Percentiles rank a stretch among this genome's conserved stretches.
Evolutionary conservation across 176 grass and related monocot species (phyloP).

Genomic region (Oryza officinalis): DNA sequence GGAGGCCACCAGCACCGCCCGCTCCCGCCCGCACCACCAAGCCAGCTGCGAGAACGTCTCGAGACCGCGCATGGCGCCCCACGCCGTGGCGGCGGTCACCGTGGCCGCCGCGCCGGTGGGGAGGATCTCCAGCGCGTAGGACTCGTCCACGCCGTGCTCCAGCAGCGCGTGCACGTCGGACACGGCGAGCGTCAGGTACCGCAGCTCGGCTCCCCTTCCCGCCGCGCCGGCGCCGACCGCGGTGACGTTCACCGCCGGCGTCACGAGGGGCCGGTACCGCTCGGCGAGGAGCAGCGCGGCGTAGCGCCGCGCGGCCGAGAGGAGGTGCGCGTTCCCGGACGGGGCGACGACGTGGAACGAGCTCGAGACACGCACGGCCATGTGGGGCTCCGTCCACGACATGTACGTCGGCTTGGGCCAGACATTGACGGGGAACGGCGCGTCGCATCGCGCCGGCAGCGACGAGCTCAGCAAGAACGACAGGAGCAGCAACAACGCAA

Average conservation of each 20-base stretch:
- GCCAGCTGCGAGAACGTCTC: conserved; percentile 86
- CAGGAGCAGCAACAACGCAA: not conserved
- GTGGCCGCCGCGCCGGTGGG: conserved; percentile 24
- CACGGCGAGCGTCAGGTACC: conserved; percentile 42
- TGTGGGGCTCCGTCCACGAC: conserved; percentile 56
- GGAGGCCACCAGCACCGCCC: conserved; percentile 36
- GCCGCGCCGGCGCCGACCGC: not conserved
- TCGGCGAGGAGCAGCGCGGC: conserved; percentile 61
- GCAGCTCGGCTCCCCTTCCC: not conserved
- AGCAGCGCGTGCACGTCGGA: conserved; percentile 60
- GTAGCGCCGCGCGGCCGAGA: conserved; percentile 60
- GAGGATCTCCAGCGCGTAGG: conserved; percentile 63
- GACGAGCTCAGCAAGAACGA: conserved; percentile 21
- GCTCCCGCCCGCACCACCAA: conserved; percentile 1
- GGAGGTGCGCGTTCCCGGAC: conserved; percentile 52
- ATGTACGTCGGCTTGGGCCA: conserved; percentile 88
- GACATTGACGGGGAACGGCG: conserved; percentile 61
- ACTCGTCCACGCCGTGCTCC: conserved; percentile 70
- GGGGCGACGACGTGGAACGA: conserved; percentile 61
- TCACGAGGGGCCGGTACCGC: conserved; percentile 55
- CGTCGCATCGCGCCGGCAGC: not conserved
- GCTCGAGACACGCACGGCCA: conserved; percentile 55
- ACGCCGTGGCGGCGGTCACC: conserved; percentile 60
- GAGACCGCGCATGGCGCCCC: conserved; percentile 93
- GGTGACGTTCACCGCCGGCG: conserved; percentile 49